A percentile compares a stretch with the other conserved stretches of the same genome.
Conservation (phyloP, 1,284 basidiomycete genomes). For the Malassezia pachydermatis region DNA sequence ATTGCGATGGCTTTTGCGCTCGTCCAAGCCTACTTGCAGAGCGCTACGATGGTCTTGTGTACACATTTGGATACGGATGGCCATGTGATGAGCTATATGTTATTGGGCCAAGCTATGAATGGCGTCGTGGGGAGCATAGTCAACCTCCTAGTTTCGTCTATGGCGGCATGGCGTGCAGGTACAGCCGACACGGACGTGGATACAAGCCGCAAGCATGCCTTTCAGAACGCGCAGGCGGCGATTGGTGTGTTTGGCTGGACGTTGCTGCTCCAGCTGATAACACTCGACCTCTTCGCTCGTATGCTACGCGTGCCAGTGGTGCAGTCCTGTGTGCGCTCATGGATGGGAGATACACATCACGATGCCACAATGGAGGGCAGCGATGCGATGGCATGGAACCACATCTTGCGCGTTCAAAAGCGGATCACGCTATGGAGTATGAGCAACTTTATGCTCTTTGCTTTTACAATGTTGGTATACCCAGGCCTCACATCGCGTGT, state of each 20-base stretch:
- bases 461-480: constrained; percentile 24
- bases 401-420: constrained; percentile 14
- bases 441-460: constrained; percentile 20
- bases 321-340: not conserved
- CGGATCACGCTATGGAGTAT: constrained; percentile 11
- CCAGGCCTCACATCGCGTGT: constrained; percentile 25
- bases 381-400: not conserved
- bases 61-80: constrained; percentile 17
- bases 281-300: not conserved
- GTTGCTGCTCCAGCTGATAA: not conserved
- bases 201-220: not conserved
- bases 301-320: not conserved
- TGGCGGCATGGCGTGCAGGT: not conserved
- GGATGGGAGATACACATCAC: not conserved
- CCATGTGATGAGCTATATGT: constrained; percentile 19
- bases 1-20: constrained; percentile 14
- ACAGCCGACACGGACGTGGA: not conserved
- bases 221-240: constrained; percentile 7
- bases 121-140: constrained; percentile 20
- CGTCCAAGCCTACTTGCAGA: constrained; percentile 22
- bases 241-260: constrained; percentile 7
- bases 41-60: constrained; percentile 23
- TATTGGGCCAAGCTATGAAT: constrained; percentile 26
- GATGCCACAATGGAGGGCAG: not conserved
- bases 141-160: constrained; percentile 17